Base-by-base conservation (phyloP, 306 rosid species). In the Prinsepia uniflora region DNA sequence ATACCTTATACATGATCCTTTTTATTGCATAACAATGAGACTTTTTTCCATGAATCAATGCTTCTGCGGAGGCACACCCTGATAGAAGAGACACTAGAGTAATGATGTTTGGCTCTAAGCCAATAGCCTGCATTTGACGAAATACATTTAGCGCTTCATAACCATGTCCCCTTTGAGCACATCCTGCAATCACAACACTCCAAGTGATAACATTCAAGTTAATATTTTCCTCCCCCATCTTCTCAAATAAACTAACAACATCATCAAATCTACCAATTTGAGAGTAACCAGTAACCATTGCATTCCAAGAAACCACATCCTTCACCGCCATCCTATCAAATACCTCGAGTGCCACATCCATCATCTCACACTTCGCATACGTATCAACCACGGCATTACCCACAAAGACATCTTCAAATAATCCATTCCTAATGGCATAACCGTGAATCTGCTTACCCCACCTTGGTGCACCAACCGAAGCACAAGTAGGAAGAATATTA, bases 271-370 rank as follows among this genome's bases (percentile, higher is more conserved):
- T 79, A 14, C 92, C 96, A 53, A 77, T 79, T 72, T 83, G 95
- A 73, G 98, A 92, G 82, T 80, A 90, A 44, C 92, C 96, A 2
- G 96, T 88, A 10, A 92, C 96, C 87, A 92, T 88, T 19, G 91
- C 86, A 85, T 92, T 92, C 96, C 96, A 92, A 46, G 96, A 84
- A 81, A 92, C 92, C 74, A 92, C 91, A 80, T 92, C 98, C 86
- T 85, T 92, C 62, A 68, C 78, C 81, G 68, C 69, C 96, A 90
- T 92, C 81, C 64, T 63, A 67, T 82, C 78, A 20, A 92, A 92
- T 76, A 85, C 88, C 85, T 45, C 86, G 67, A 56, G 72, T 3
- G 96, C 98, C 58, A 85, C 96, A 45, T 80, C 86, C 86, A 90
- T 84, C 81, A 61, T 82, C 40, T 80, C 82, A 79, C 96, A 85